Percentiles rank a stretch among this genome's conserved stretches.
phyloP scores from a whole-genome alignment of 2,329 filamentous ascomycete genomes.

The Aspergillus quadricinctus region DNA sequence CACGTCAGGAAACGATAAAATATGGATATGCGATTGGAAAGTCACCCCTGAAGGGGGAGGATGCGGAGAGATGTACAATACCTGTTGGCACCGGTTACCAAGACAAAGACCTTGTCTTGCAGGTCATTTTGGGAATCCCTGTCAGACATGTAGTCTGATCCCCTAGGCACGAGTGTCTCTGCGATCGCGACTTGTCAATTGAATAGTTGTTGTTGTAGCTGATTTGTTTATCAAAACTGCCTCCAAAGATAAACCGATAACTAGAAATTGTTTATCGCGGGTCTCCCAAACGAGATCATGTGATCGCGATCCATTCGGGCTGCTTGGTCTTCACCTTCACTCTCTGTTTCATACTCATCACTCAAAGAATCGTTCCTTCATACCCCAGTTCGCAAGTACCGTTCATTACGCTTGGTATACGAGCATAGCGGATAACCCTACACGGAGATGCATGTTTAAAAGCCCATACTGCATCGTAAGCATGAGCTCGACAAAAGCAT shows the following conservation, averaged over 20 bases:
- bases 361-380: neutral
- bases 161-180: neutral
- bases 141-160: constrained; percentile 11
- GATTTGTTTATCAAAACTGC: neutral
- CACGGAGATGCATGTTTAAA: neutral
- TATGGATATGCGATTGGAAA: neutral
- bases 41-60: neutral
- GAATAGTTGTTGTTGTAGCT: neutral
- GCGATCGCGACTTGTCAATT: neutral
- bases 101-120: constrained; percentile 43
- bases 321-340: neutral
- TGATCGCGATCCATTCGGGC: neutral
- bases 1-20: constrained; percentile 4
- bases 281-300: neutral
- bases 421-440: neutral
- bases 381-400: neutral
- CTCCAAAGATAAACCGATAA: neutral
- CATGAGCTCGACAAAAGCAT: neutral
- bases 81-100: constrained; percentile 87
- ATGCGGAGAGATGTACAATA: constrained; percentile 36
- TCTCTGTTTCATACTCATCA: neutral
- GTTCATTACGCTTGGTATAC: neutral
- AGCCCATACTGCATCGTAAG: neutral
- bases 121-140: constrained; percentile 3
- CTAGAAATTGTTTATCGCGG: neutral